These are phyloP conservation scores for Thelephora terrestris DNA, from an alignment of 1,284 basidiomycete species.

Conservation along the genomic window DNA sequence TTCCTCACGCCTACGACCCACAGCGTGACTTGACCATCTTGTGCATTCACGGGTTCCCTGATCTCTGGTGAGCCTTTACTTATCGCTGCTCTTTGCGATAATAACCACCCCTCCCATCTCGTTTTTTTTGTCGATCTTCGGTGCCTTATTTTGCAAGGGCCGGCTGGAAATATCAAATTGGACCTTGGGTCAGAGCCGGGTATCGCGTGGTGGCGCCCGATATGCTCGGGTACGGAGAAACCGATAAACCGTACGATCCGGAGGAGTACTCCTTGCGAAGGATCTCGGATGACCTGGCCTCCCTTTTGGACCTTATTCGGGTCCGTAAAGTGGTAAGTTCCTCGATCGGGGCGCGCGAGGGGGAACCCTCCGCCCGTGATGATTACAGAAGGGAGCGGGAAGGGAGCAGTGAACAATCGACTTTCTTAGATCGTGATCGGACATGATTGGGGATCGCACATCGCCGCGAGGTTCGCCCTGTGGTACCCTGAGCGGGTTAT, in stretches of 20 bases:
- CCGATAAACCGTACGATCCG: slow-evolving; percentile 48
- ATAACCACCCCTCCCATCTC: neutral
- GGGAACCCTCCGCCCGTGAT: too few relatives aligned
- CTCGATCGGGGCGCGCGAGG: neutral
- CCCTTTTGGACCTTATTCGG: slow-evolving; percentile 47
- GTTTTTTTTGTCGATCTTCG: neutral
- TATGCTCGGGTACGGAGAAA: slow-evolving; percentile 63
- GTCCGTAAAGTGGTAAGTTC: slow-evolving; percentile 40
- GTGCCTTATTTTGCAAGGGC: slow-evolving; percentile 31
- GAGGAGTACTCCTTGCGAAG: slow-evolving; percentile 49
- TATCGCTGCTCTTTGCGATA: too few relatives aligned
- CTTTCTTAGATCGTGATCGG: slow-evolving; percentile 52
- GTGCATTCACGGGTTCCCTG: slow-evolving; percentile 69
- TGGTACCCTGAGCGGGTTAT: slow-evolving; percentile 53
- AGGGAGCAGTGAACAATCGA: too few relatives aligned
- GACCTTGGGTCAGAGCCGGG: slow-evolving; percentile 52
- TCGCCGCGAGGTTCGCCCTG: slow-evolving; percentile 49
- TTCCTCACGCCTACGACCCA: slow-evolving; percentile 32
- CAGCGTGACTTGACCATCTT: slow-evolving; percentile 38
- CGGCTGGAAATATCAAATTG: slow-evolving; percentile 62
- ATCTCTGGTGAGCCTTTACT: slow-evolving; percentile 38
- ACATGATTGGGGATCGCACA: slow-evolving; percentile 65
- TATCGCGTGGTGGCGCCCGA: slow-evolving; percentile 63
- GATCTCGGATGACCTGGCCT: slow-evolving; percentile 50
- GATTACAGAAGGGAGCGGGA: too few relatives aligned